Percentiles rank a stretch among this genome's conserved stretches.
Conservation (phyloP, 805 yeast species). For the Soucietia sequanensis region DNA sequence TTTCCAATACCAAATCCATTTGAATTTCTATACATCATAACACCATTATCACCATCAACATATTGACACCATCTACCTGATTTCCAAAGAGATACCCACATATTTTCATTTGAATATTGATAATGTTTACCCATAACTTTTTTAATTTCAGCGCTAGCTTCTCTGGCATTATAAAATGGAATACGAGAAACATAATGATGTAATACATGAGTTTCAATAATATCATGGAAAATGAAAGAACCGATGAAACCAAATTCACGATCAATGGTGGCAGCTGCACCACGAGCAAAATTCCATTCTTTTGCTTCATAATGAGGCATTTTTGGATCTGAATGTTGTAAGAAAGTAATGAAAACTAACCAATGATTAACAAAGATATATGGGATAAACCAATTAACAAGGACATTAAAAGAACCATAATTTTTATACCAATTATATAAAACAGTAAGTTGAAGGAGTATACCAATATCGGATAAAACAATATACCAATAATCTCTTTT, state of each 20-base stretch:
- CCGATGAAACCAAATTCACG: slow-evolving; percentile 82
- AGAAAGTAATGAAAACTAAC: slow-evolving; percentile 82
- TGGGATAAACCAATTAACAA: slow-evolving; percentile 74
- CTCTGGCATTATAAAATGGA: slow-evolving; percentile 86
- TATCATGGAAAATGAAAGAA: slow-evolving; percentile 77
- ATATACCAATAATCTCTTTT: slow-evolving; percentile 70
- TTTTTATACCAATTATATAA: slow-evolving; percentile 59
- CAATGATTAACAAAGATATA: slow-evolving; percentile 83
- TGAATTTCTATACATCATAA: slow-evolving; percentile 70
- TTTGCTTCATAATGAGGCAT: slow-evolving; percentile 76
- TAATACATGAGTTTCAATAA: slow-evolving; percentile 85
- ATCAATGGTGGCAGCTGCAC: slow-evolving; percentile 88
- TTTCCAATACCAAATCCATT: slow-evolving; percentile 46
- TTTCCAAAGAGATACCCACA: slow-evolving; percentile 69
- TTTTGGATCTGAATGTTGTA: slow-evolving; percentile 78
- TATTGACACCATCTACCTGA: slow-evolving; percentile 65
- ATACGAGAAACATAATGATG: slow-evolving; percentile 83
- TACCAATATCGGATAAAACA: slow-evolving; percentile 71
- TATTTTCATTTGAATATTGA: slow-evolving; percentile 62
- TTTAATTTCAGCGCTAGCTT: slow-evolving; percentile 73
- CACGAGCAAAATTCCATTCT: slow-evolving; percentile 85
- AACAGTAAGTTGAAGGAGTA: slow-evolving; percentile 49
- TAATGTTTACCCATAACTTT: slow-evolving; percentile 85
- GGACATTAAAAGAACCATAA: slow-evolving; percentile 62
- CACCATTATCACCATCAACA: slow-evolving; percentile 71